Conservation (phyloP, 352 stramenopile species). For the Saprolegnia parasitica region DNA sequence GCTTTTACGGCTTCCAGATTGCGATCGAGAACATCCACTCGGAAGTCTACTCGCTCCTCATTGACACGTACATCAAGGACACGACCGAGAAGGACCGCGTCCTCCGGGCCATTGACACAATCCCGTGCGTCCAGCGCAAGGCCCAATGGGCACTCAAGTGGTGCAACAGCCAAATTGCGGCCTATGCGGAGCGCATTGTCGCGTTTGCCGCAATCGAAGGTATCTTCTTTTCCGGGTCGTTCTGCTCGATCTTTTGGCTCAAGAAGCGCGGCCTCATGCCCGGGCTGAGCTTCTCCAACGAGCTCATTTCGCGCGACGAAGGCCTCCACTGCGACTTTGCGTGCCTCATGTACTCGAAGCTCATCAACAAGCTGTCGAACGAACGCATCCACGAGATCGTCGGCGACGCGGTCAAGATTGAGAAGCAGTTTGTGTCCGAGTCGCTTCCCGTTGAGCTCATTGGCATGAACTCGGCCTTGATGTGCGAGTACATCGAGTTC, state of each 20-base stretch:
- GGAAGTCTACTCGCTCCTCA: slow-evolving; percentile 99
- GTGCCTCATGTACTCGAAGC: slow-evolving; percentile 97
- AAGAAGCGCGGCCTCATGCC: slow-evolving; percentile 99
- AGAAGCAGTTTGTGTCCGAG: slow-evolving; percentile 97
- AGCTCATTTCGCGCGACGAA: slow-evolving; percentile 98
- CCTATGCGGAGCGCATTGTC: slow-evolving; percentile 95
- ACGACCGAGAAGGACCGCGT: slow-evolving; percentile 89
- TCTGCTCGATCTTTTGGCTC: slow-evolving; percentile 99
- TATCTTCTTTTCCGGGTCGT: slow-evolving; percentile 99
- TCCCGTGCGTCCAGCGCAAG: slow-evolving; percentile 97
- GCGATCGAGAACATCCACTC: slow-evolving; percentile 99
- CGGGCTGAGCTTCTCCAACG: slow-evolving; percentile 98
- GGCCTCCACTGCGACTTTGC: slow-evolving; percentile 99
- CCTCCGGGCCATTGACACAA: slow-evolving; percentile 96
- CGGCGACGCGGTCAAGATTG: slow-evolving; percentile 93
- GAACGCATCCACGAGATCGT: slow-evolving; percentile 94
- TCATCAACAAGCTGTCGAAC: slow-evolving; percentile 95
- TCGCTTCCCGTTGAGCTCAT: slow-evolving; percentile 98
- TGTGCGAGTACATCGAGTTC: slow-evolving; percentile 99
- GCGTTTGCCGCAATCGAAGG: slow-evolving; percentile 98
- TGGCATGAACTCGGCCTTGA: slow-evolving; percentile 97
- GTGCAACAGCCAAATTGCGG: slow-evolving; percentile 89
- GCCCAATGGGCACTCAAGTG: slow-evolving; percentile 96
- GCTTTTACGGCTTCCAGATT: slow-evolving; percentile 99
- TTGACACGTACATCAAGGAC: slow-evolving; percentile 99